Base-by-base conservation (phyloP, 345 rosid species). In the Populus simonii region DNA sequence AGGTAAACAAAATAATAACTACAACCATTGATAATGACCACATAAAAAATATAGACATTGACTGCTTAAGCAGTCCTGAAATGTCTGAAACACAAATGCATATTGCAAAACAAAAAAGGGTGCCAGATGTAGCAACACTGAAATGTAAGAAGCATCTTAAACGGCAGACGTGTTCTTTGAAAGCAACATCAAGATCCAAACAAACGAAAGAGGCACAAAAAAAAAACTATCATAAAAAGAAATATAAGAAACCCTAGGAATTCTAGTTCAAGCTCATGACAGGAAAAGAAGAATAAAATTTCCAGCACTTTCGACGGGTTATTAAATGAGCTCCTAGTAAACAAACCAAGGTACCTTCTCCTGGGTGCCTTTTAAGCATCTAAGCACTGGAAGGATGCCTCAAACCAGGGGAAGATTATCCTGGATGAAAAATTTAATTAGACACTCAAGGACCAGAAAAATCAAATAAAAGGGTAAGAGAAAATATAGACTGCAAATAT, bases 281-380 rank as follows among this genome's bases (percentile, higher is more conserved):
- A 76, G 23, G 35, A 17, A 57, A 67, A 45, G 36, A 8, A 6
- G 38, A 9, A 25, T 17, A 23, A 70, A 20, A 63, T 45, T 9
- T 11, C 61, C 72, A 17, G 68, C 73, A 80, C 59, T 76, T 75
- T 79, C 71, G 80, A 73, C 76, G 82, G 77, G 62, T 71, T 84
- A 71, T 66, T 76, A 59, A 85, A 86, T 71, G 82, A 78, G 81
- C 79, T 88, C 94, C 96, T 79, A 88, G 83, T 81, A 84, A 87
- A 89, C 92, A 89, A 84, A 89, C 96, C 94, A 93, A 86, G 91
- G 84, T 96, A 96, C 99, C 99, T 96, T 96, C 97, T 89, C 94
- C 94, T 79, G 93, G 86, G 89, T 89, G 95, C 92, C 93, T 89
- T 87, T 86, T 78, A 85, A 90, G 86, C 94, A 90, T 82, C 79